A percentile compares a stretch with the other conserved stretches of the same genome.
Conservation (phyloP, 179 eudicot species). For the Amaranthus tricolor region DNA sequence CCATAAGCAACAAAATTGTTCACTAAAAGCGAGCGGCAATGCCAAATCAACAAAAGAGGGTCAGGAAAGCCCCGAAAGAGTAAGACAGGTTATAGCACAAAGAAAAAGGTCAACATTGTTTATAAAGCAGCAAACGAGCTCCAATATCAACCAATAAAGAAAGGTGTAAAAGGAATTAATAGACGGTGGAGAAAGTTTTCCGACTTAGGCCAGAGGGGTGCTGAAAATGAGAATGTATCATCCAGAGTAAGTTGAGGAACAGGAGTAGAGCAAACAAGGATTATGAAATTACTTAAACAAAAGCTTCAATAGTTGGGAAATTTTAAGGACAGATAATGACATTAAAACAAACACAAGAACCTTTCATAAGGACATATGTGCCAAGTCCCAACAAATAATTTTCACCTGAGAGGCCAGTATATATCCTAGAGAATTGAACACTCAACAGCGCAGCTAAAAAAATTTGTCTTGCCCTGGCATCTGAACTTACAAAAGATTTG, state of each 20-base stretch:
- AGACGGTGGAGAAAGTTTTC: no score
- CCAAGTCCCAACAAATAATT: background rate
- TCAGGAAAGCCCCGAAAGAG: no score
- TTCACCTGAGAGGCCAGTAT: background rate
- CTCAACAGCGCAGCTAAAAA: background rate
- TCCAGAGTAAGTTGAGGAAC: no score
- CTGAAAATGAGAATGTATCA: no score
- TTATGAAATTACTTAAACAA: no score
- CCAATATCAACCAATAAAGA: no score
- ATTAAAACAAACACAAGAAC: background rate
- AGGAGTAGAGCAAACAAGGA: no score
- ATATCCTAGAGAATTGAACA: background rate
- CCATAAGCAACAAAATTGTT: background rate
- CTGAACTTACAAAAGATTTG: background rate
- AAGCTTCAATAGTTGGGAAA: no score
- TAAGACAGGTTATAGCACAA: background rate
- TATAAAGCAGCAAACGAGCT: no score
- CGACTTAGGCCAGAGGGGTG: no score
- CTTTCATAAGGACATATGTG: background rate
- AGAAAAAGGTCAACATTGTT: background rate
- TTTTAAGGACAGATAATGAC: background rate
- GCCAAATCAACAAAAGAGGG: background rate
- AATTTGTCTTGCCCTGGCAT: background rate
- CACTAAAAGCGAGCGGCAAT: background rate
- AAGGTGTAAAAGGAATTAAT: no score